phyloP scores from a whole-genome alignment of 441 rosid species.

The Euphorbia schlechtendalii region DNA sequence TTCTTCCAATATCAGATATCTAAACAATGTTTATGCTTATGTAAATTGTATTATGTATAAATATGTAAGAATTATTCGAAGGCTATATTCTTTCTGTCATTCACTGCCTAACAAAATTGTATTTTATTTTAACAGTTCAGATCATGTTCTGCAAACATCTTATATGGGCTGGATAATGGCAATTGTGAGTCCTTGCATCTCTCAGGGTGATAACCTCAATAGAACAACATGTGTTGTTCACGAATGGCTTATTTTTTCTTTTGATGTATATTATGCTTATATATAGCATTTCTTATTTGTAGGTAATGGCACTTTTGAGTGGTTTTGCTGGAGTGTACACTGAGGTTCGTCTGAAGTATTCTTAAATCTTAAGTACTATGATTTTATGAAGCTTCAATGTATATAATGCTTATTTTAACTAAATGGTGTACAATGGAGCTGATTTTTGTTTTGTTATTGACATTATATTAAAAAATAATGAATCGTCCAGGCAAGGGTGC shows the following conservation, averaged over 20 bases:
- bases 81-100: not conserved
- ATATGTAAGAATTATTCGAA: not conserved
- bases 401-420: not conserved
- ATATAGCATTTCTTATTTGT: conserved; percentile 20
- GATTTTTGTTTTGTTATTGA: conserved; percentile 2
- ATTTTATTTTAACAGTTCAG: conserved; percentile 60
- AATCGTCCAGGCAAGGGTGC: no score
- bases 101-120: conserved; percentile 8
- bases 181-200: conserved; percentile 47
- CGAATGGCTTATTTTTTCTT: not conserved
- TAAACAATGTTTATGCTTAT: no score
- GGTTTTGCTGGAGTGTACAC: conserved; percentile 98
- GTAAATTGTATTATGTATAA: not conserved
- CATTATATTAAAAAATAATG: not conserved
- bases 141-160: conserved; percentile 86
- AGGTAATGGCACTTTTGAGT: conserved; percentile 95
- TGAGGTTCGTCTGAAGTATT: conserved; percentile 44
- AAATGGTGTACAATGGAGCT: not conserved
- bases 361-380: no score
- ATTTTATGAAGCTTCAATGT: not conserved
- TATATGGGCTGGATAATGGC: conserved; percentile 94
- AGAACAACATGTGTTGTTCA: not conserved
- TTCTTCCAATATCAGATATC: no score
- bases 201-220: not conserved
- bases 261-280: not conserved